Evolutionary conservation across 2,329 filamentous ascomycete species (phyloP), one percentile per base, ranked within the genome.

Genomic region (Diaporthe nobilis): DNA sequence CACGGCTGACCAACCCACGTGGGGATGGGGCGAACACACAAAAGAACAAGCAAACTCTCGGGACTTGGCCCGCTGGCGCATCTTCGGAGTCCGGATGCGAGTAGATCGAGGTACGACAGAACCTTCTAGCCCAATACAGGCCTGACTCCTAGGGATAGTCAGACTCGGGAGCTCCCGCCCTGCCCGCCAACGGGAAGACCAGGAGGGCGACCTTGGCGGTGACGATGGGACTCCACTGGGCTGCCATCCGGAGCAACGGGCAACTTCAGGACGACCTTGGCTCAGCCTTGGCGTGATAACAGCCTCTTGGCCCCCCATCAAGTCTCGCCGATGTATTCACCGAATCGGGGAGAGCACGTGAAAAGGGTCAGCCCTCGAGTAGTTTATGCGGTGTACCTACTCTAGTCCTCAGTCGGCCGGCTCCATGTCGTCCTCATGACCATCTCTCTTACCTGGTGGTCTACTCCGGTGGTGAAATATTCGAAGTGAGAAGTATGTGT

Each of bases 231-330:
- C 34, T 37, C 34, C 31, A 37, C 34, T 39, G 3, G 20, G 20
- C 63, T 49, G 65, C 31, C 47, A 42, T 53, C 49, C 63, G 47
- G 63, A 55, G 65, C 49, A 70, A 55, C 34, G 65, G 49, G 47
- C 44, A 49, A 42, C 49, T 31, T 31, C 31, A 31, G 31, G 31
- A 31, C 31, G 37, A 42, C 51, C 58, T 73, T 73, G 58, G 71
- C 58, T 57, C 58, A 73, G 47, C 71, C 71, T 73, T 73, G 71
- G 71, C 71, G 22, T 65, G 71, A 63, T 65, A 63, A 55, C 49
- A 55, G 65, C 65, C 65, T 55, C 65, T 70, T 70, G 65, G 65
- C 65, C 65, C 34, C 47, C 49, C 31, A 55, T 53, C 15, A 39
- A 15, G 22, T 70, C 65, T 70, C 47, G 65, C 65, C 65, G 65